Conservation (phyloP, 768 basidiomycete species). For the Psilocybe tampanensis region DNA sequence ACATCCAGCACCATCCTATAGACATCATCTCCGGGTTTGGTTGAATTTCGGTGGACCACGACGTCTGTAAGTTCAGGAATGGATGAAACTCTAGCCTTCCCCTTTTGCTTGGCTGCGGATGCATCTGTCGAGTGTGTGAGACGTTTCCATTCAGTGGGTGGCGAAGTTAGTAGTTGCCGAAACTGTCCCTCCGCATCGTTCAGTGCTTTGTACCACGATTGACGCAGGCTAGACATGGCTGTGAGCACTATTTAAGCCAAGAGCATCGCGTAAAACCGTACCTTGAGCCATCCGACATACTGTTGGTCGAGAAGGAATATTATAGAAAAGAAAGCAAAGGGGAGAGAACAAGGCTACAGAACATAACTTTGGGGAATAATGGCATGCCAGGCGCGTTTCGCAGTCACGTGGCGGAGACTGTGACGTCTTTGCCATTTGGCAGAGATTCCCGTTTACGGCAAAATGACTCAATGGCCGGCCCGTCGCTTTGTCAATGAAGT, state of each 20-base stretch:
- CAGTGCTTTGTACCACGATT: conserved; percentile 81
- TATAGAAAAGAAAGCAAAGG: background rate
- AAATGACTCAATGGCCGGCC: conserved; percentile 13
- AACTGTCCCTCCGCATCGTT: conserved; percentile 77
- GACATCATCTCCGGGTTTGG: conserved; percentile 73
- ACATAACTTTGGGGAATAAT: conserved; percentile 8
- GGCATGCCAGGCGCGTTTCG: conserved; percentile 11
- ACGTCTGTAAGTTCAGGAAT: conserved; percentile 73
- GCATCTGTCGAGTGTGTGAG: conserved; percentile 49
- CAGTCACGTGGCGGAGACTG: conserved; percentile 11
- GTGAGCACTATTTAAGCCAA: background rate
- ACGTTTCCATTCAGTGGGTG: conserved; percentile 83
- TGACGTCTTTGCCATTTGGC: conserved; percentile 11
- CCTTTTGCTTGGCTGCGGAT: conserved; percentile 51
- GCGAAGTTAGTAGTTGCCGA: conserved; percentile 73
- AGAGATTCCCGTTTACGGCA: conserved; percentile 1
- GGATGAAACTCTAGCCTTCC: conserved; percentile 54
- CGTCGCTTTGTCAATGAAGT: background rate
- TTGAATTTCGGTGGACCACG: conserved; percentile 71
- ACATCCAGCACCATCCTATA: conserved; percentile 86
- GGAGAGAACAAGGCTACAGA: background rate
- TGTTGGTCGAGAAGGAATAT: background rate
- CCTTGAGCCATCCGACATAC: conserved; percentile 37
- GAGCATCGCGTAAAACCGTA: conserved; percentile 3
- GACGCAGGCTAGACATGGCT: conserved; percentile 59